Evolutionary conservation across 129 eudicot genomes (phyloP).

Genomic region (Scalesia atractyloides): DNA sequence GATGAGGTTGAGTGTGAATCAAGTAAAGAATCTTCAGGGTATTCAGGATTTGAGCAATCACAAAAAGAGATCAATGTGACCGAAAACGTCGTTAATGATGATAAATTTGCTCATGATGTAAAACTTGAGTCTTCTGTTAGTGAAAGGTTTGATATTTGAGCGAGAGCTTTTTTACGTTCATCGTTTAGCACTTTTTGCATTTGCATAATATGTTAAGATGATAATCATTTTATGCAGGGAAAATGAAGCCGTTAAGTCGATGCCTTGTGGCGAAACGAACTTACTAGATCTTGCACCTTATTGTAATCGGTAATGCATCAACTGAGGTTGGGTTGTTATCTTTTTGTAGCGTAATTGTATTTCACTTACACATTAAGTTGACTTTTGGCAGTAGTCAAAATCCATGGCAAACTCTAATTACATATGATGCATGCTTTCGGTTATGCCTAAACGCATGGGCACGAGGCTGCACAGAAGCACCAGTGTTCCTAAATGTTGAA

Average conservation of each 20-base stretch:
- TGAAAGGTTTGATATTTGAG: conserved; percentile 45
- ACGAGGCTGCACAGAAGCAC: conserved; percentile 89
- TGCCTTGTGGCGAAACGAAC: conserved; percentile 34
- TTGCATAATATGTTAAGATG: conserved; percentile 4
- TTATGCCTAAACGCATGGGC: conserved; percentile 87
- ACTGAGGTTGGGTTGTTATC: not conserved
- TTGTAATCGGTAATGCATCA: conserved; percentile 46
- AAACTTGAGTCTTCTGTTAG: conserved; percentile 28
- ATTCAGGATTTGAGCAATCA: conserved; percentile 32
- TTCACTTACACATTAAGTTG: conserved; percentile 10
- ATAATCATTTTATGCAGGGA: conserved; percentile 45
- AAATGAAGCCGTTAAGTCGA: conserved; percentile 32
- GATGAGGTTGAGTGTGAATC: conserved; percentile 42
- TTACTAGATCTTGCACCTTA: conserved; percentile 45
- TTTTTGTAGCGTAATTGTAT: conserved; percentile 4
- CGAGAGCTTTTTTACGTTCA: not conserved
- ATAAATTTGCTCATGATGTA: conserved; percentile 13
- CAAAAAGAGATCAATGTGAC: conserved; percentile 36
- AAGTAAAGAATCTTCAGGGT: conserved; percentile 42
- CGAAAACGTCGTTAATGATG: conserved; percentile 35
- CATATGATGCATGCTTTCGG: conserved; percentile 94
- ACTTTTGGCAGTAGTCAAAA: conserved; percentile 68
- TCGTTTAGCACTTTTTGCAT: not conserved
- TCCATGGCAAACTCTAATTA: conserved; percentile 80
- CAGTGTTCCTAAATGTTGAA: conserved; percentile 77